Percentiles rank a stretch among this genome's conserved stretches.
Evolutionary conservation across 1,284 basidiomycete species (phyloP).

Genomic region (Mycena sp.): DNA sequence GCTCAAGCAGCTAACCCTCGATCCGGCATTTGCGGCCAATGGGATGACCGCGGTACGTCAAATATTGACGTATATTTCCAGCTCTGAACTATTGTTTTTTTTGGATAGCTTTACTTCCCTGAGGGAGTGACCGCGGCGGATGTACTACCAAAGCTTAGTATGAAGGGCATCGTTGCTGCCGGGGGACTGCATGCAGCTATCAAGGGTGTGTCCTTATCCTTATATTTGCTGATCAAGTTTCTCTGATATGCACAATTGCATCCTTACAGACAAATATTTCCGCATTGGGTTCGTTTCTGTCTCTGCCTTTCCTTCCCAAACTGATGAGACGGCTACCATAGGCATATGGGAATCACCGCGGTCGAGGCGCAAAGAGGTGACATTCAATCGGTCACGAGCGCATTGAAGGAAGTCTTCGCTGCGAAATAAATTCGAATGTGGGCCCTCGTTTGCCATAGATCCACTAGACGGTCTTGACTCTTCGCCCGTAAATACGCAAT

Average conservation of each 20-base stretch:
- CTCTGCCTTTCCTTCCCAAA: not conserved
- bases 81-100: not conserved
- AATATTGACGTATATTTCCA: not conserved
- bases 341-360: slow-evolving; percentile 42
- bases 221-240: not conserved
- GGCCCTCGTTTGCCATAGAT: not conserved
- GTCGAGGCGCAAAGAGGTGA: slow-evolving; percentile 38
- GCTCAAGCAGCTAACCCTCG: slow-evolving; percentile 75
- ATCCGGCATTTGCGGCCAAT: slow-evolving; percentile 79
- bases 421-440: slow-evolving; percentile 20
- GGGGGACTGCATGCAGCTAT: slow-evolving; percentile 90
- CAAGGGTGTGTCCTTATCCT: slow-evolving; percentile 70
- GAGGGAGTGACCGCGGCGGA: slow-evolving; percentile 79
- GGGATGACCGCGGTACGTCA: slow-evolving; percentile 89
- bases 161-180: slow-evolving; percentile 84
- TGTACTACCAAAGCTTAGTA: slow-evolving; percentile 74
- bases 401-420: slow-evolving; percentile 34
- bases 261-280: slow-evolving; percentile 76
- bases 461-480: not conserved
- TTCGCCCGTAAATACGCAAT: slow-evolving; percentile 1
- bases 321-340: slow-evolving; percentile 10
- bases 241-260: not conserved
- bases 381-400: slow-evolving; percentile 32
- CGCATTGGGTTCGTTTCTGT: slow-evolving; percentile 68
- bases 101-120: slow-evolving; percentile 81